phyloP scores from a whole-genome alignment of 1,139 yeast genomes.

The Entelexis paramagnoliae region DNA sequence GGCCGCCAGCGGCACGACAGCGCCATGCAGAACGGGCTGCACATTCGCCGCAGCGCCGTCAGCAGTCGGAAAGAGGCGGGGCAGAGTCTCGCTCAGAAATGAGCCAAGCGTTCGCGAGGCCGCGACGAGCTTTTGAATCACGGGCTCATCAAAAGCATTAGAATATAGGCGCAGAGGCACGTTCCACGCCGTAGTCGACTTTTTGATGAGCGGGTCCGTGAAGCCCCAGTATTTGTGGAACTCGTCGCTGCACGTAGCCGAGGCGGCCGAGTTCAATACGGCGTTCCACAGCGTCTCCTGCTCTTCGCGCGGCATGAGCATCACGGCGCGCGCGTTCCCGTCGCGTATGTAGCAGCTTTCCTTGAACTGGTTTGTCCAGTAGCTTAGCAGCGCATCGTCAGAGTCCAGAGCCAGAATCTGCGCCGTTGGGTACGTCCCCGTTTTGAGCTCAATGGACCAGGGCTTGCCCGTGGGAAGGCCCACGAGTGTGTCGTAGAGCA shows the following conservation, averaged over 20 bases:
- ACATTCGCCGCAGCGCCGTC: constrained; percentile 29
- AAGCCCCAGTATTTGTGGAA: constrained; percentile 32
- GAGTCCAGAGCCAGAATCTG: constrained; percentile 40
- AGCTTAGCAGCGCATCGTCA: constrained; percentile 37
- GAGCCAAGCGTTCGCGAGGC: constrained; percentile 30
- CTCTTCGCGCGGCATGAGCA: constrained; percentile 58
- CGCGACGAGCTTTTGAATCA: constrained; percentile 41
- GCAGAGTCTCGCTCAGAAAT: constrained; percentile 24
- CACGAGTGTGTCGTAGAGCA: constrained; percentile 45
- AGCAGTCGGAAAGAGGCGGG: constrained; percentile 33
- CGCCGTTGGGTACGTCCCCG: constrained; percentile 39
- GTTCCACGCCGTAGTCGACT: constrained; percentile 5
- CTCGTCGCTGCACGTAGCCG: constrained; percentile 25
- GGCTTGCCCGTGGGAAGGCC: constrained; percentile 25
- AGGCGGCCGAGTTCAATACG: constrained; percentile 14
- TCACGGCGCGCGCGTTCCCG: constrained; percentile 63
- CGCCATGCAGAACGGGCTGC: constrained; percentile 50
- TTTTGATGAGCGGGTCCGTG: constrained; percentile 35
- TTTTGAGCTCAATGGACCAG: constrained; percentile 46
- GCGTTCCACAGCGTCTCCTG: constrained; percentile 46
- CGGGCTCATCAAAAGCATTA: constrained; percentile 35
- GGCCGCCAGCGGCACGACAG: constrained; percentile 40
- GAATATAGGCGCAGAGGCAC: constrained; percentile 55
- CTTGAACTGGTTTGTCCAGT: constrained; percentile 67
- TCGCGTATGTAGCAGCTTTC: constrained; percentile 65